Percentiles rank a stretch among this genome's conserved stretches.
Conservation (phyloP, 1,284 basidiomycete species). For the Ustilago loliicola region DNA sequence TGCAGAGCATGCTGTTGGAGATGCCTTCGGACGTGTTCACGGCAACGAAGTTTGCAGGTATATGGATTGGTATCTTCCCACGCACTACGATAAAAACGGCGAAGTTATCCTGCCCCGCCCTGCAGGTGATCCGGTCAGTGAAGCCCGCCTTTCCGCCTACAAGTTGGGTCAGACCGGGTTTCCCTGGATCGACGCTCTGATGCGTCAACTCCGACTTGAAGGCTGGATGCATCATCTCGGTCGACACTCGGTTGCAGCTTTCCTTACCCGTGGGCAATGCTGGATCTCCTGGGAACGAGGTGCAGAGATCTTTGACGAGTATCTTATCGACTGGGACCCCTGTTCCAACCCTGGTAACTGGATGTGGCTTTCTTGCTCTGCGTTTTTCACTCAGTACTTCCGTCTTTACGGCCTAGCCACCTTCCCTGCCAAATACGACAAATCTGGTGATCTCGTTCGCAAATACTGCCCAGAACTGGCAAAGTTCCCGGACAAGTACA, state of each 20-base stretch:
- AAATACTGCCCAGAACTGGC: conserved; percentile 72
- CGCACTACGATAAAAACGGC: conserved; percentile 71
- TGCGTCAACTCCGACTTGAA: conserved; percentile 73
- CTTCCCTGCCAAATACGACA: conserved; percentile 73
- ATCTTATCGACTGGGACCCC: conserved; percentile 72
- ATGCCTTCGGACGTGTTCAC: conserved; percentile 71
- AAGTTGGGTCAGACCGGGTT: conserved; percentile 73
- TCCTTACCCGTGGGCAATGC: conserved; percentile 74
- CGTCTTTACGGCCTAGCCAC: conserved; percentile 72
- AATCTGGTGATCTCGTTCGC: conserved; percentile 72
- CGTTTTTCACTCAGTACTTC: conserved; percentile 71
- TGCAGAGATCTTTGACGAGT: conserved; percentile 74
- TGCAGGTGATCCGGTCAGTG: conserved; percentile 70
- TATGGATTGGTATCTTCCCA: conserved; percentile 73
- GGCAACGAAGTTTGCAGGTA: conserved; percentile 72
- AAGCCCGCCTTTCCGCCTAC: conserved; percentile 72
- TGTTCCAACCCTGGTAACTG: conserved; percentile 73
- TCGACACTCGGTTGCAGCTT: conserved; percentile 75
- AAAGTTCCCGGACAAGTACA: conserved; percentile 64
- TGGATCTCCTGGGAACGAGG: conserved; percentile 76
- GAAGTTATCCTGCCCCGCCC: conserved; percentile 71
- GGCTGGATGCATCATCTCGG: conserved; percentile 73
- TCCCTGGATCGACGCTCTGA: conserved; percentile 74
- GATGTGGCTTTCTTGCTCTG: conserved; percentile 74
- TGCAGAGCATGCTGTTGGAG: conserved; percentile 71